Conservation (phyloP, 2,329 filamentous ascomycete species). For the Xylaria sp. region DNA sequence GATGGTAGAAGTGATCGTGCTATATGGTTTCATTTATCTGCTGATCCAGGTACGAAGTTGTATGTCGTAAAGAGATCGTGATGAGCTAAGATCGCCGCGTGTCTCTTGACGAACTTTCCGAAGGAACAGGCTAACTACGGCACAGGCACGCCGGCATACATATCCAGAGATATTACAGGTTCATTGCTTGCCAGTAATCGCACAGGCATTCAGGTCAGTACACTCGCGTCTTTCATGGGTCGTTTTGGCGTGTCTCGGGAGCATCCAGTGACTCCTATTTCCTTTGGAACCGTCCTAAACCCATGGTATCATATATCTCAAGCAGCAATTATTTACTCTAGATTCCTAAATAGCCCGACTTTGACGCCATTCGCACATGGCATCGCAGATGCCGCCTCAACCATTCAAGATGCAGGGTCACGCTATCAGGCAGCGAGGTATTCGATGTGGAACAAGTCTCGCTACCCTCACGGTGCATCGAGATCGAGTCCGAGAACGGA, state of each 20-base stretch:
- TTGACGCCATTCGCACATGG: constrained; percentile 20
- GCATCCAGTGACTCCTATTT: not conserved
- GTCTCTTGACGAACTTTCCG: not conserved
- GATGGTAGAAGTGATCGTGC: constrained; percentile 10
- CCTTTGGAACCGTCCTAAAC: not conserved
- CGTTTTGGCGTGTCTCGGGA: not conserved
- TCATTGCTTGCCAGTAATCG: constrained; percentile 17
- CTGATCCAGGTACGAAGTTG: constrained; percentile 20
- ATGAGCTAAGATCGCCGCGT: not conserved
- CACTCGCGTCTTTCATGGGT: not conserved
- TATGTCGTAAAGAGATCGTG: not conserved
- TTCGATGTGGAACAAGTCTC: constrained; percentile 27
- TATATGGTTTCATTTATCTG: constrained; percentile 27
- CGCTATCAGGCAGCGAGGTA: constrained; percentile 22
- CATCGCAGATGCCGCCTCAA: constrained; percentile 20
- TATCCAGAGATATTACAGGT: constrained; percentile 25
- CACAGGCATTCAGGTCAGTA: constrained; percentile 6
- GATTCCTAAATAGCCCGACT: not conserved
- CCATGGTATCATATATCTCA: not conserved
- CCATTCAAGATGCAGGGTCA: constrained; percentile 23
- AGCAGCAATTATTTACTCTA: not conserved
- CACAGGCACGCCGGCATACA: constrained; percentile 21
- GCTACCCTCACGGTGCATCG: constrained; percentile 20
- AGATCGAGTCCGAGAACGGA: constrained; percentile 24
- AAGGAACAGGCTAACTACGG: not conserved